These are phyloP conservation scores for Akanthomyces muscarius DNA, from an alignment of 2,329 filamentous ascomycete species.

Conservation along the genomic window DNA sequence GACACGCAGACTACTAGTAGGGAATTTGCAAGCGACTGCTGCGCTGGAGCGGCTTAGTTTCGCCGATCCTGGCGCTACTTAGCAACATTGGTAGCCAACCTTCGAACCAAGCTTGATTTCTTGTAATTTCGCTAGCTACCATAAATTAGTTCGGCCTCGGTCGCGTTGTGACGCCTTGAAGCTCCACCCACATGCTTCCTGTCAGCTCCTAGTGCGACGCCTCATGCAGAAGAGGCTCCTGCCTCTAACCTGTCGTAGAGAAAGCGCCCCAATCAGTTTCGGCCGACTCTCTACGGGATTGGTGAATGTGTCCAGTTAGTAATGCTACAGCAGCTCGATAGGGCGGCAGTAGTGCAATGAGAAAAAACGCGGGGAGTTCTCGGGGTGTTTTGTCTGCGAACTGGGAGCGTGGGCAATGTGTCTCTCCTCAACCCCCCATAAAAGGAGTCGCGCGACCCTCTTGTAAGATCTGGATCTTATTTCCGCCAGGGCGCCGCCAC, in stretches of 20 bases:
- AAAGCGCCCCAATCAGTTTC: background rate
- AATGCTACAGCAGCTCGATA: background rate
- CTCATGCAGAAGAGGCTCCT: background rate
- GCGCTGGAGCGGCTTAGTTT: background rate
- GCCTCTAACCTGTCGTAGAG: background rate
- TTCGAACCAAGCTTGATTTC: background rate
- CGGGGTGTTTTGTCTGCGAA: background rate
- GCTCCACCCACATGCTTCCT: background rate
- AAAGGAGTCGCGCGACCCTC: background rate
- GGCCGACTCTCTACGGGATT: background rate
- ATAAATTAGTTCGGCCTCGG: background rate
- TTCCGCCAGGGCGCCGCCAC: background rate
- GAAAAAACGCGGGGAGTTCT: background rate
- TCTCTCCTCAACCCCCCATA: background rate
- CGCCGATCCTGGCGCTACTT: background rate
- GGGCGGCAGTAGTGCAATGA: background rate
- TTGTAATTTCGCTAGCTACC: no score
- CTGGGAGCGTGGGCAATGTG: background rate
- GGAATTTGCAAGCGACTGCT: background rate
- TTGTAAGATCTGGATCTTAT: background rate
- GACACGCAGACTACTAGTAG: no score
- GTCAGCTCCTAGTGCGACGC: conserved; percentile 7
- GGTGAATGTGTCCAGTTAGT: background rate
- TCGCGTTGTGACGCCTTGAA: background rate
- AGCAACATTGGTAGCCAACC: background rate